These are phyloP conservation scores for Tuber microsphaerosporum DNA, from an alignment of 495 filamentous ascomycete genomes.

Conservation along the genomic window DNA sequence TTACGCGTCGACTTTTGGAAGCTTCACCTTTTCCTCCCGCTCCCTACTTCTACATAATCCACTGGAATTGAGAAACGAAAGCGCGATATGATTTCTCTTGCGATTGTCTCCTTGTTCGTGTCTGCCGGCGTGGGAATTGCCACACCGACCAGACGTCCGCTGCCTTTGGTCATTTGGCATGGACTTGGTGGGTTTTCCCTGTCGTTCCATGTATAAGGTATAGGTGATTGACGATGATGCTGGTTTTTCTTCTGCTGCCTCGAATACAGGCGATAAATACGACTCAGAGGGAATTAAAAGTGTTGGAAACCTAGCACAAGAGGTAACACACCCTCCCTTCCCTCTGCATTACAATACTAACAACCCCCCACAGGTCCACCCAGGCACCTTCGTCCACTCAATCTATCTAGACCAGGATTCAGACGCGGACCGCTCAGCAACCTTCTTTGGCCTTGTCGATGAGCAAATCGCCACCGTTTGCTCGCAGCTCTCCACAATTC, in stretches of 20 bases:
- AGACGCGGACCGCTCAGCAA: slow-evolving; percentile 63
- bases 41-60: background rate
- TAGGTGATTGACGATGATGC: background rate
- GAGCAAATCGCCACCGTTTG: slow-evolving; percentile 73
- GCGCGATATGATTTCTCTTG: background rate
- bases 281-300: slow-evolving; percentile 62
- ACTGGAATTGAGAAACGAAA: background rate
- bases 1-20: background rate
- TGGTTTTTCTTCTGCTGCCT: background rate
- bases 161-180: slow-evolving; percentile 92
- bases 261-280: slow-evolving; percentile 56
- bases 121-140: background rate
- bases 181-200: slow-evolving; percentile 53
- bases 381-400: slow-evolving; percentile 75
- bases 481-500: slow-evolving; percentile 65
- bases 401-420: slow-evolving; percentile 63
- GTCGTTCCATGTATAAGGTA: background rate
- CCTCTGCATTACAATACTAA: slow-evolving; percentile 8
- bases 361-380: slow-evolving; percentile 50
- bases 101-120: background rate
- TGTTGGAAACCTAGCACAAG: slow-evolving; percentile 61
- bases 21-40: background rate
- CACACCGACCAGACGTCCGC: slow-evolving; percentile 21
- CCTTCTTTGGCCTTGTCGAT: slow-evolving; percentile 86
- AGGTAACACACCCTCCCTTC: slow-evolving; percentile 8